These are phyloP conservation scores for Bauhinia variegata DNA, from an alignment of 306 rosid genomes.

Conservation along the genomic window DNA sequence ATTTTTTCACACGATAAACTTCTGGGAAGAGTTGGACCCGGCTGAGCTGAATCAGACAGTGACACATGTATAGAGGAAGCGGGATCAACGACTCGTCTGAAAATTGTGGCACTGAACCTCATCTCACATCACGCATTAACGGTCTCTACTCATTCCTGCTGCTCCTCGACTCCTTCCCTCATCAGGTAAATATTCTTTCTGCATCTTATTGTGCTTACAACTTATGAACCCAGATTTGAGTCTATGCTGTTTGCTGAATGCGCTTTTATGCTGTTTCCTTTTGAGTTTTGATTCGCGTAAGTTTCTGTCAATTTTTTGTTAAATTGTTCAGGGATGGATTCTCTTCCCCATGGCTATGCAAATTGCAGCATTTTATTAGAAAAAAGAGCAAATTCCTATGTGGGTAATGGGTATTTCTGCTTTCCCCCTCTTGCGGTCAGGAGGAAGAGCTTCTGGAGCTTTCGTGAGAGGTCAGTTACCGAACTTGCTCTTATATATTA, in stretches of 20 bases:
- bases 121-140: constrained; percentile 20
- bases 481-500: not conserved
- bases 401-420: constrained; percentile 52
- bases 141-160: constrained; percentile 25
- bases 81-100: not conserved
- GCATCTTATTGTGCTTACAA: not conserved
- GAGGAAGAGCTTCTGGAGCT: constrained; percentile 40
- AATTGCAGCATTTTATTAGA: constrained; percentile 45
- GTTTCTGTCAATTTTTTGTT: not conserved
- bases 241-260: not conserved
- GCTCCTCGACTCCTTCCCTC: constrained; percentile 3
- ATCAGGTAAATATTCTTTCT: constrained; percentile 21
- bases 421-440: constrained; percentile 47
- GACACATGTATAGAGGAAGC: constrained; percentile 8
- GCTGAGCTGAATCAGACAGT: not conserved
- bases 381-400: constrained; percentile 38
- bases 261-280: not conserved
- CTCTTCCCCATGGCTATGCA: constrained; percentile 41
- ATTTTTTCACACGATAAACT: no score
- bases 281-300: no score
- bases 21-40: constrained; percentile 13
- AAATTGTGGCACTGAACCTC: not conserved
- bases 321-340: constrained; percentile 52
- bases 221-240: not conserved
- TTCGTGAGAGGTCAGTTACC: constrained; percentile 55